A percentile compares a stretch with the other conserved stretches of the same genome.
Conservation (phyloP, 768 basidiomycete genomes). For the Lyophyllum shimeji region DNA sequence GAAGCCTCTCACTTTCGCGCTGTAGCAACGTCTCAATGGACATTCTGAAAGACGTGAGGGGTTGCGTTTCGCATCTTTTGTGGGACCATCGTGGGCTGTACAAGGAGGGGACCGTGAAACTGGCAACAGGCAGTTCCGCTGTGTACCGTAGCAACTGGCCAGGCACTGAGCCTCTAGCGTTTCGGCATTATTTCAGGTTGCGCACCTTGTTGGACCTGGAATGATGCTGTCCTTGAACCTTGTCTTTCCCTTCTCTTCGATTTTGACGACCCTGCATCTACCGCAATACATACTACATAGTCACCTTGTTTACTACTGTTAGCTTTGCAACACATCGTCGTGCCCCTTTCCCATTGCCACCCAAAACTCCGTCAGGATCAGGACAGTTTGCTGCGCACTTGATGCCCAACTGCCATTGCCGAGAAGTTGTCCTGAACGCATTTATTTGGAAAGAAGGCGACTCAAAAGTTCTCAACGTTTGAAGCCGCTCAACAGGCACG, state of each 20-base stretch:
- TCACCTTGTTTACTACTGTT: not conserved
- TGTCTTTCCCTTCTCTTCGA: not conserved
- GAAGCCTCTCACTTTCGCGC: constrained; percentile 35
- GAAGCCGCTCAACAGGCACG: not conserved
- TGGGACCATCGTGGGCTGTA: constrained; percentile 32
- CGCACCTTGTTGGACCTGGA: constrained; percentile 29
- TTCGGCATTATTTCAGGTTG: constrained; percentile 35
- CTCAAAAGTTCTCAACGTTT: not conserved
- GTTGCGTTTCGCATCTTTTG: constrained; percentile 28
- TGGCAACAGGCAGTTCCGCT: constrained; percentile 21
- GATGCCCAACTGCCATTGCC: not conserved
- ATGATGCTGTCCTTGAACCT: constrained; percentile 8
- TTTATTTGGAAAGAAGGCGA: not conserved
- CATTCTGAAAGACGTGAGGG: constrained; percentile 24
- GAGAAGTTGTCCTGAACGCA: not conserved
- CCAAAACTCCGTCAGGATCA: not conserved
- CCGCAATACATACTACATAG: not conserved
- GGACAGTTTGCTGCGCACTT: not conserved
- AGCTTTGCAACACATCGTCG: not conserved
- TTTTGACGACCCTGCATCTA: not conserved
- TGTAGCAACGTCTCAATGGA: constrained; percentile 28
- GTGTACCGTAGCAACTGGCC: constrained; percentile 28
- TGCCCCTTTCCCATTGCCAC: not conserved
- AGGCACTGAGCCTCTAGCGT: constrained; percentile 2
- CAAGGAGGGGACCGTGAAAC: constrained; percentile 22